Evolutionary conservation across 768 basidiomycete genomes (phyloP), one percentile per base, ranked within the genome.

Genomic region (Russula foetens): DNA sequence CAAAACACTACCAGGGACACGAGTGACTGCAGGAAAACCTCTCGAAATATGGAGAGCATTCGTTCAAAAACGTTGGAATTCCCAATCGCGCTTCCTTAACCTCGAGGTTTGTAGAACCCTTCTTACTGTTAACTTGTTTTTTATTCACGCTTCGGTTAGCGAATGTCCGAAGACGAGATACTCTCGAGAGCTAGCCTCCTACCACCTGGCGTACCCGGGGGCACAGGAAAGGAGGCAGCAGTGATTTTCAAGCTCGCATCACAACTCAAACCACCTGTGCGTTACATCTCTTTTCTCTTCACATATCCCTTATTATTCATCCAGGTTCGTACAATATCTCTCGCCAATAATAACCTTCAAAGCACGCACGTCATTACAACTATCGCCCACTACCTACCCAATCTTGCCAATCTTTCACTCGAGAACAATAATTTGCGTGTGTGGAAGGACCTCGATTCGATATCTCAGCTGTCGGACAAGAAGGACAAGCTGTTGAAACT

Each of bases 201-300:
- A 29, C 82, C 87, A 1, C 92, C 92, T 3, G 91, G 91, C 7
- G 75, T 75, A 26, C 78, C 80, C 31, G 83, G 85, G 11, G 83
- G 88, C 33, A 77, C 81, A 26, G 69, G 73, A 23, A 82, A 78
- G 61, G 88, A 90, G 67, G 84, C 88, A 0, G 82, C 86, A 6
- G 92, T 95, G 11, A 84, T 98, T 47, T 94, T 94, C 78, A 94
- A 94, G 72, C 77, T 95, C 12, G 91, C 93, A 1, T 79, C 82
- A 21, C 80, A 86, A 66, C 81, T 94, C 55, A 84, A 82, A 64
- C 92, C 93, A 39, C 79, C 83, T 58, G 91, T 90, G 67, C 56
- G 77, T 67, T 7, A 24, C 31, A 44, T 57, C 64, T 33, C 45
- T 43, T 44, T 35, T 49, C 47, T 23, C 60, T 3, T 12, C 24